These are phyloP conservation scores for Colletotrichum filicis DNA, from an alignment of 2,329 filamentous ascomycete species.

Conservation along the genomic window DNA sequence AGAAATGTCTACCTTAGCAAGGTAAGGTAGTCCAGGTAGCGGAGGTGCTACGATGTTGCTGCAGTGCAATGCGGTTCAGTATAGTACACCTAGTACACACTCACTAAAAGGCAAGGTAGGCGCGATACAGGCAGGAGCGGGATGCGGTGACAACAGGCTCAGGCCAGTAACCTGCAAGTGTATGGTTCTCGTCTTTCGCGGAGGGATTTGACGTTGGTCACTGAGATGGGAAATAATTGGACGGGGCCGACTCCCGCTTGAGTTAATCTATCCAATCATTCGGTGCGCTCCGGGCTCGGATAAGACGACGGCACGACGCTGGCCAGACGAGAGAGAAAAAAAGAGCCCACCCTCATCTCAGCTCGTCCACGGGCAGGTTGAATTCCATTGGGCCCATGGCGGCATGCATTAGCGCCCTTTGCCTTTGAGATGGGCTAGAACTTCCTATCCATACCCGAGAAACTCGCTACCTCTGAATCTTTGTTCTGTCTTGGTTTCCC, in stretches of 20 bases:
- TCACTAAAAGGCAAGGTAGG: too few relatives aligned
- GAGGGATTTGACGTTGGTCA: conserved; percentile 9
- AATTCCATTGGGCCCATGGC: conserved; percentile 18
- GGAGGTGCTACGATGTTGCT: conserved; percentile 3
- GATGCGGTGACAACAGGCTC: conserved; percentile 26
- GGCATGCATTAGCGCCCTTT: conserved; percentile 22
- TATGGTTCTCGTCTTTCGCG: conserved; percentile 2
- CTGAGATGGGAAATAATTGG: conserved; percentile 20
- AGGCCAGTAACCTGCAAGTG: background rate
- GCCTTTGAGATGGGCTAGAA: background rate
- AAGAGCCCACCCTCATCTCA: background rate
- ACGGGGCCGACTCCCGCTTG: conserved; percentile 1
- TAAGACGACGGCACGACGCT: conserved; percentile 14
- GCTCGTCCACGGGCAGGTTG: background rate
- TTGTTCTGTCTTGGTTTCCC: background rate
- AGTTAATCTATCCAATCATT: conserved; percentile 30
- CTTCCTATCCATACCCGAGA: background rate
- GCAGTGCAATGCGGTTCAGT: background rate
- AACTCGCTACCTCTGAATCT: background rate
- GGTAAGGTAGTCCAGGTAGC: background rate
- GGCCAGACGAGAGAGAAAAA: background rate
- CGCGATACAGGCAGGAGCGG: background rate
- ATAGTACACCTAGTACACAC: background rate
- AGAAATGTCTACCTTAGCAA: background rate
- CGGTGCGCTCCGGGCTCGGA: conserved; percentile 14